Base-by-base conservation (phyloP, 352 stramenopile species). In the Phytophthora pseudosyringae region DNA sequence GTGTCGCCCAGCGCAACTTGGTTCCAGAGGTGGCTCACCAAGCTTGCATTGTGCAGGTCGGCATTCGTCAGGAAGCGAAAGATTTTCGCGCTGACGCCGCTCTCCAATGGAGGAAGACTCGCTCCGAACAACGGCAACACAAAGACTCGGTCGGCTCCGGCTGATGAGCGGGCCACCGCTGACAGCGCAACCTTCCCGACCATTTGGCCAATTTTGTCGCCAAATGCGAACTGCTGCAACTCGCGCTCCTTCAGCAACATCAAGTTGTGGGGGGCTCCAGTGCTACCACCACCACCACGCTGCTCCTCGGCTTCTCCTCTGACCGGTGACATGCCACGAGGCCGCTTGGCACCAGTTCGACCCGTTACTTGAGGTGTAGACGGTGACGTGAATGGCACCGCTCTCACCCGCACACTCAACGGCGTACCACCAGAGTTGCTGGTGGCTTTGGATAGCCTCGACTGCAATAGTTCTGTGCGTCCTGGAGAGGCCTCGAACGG, bases 11-110 rank as follows among this genome's bases (percentile, higher is more conserved):
- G 75, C 12, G 88, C 74, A 59, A 96, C 72, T 29, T 90, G 76
- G 45, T 81, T 96, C 88, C 88, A 96, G 16, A 96, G 64, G 26
- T 78, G 85, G 60, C 74, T 93, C 59, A 96, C 86, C n/a, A 96
- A 75, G 36, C 84, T 94, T 8, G 85, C 84, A 57, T 94, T 94
- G 68, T 96, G 90, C 40, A 96, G 44, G 28, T 94, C 88, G 0
- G 77, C 73, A 43, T 91, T 91, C 5, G 79, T 85, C 45, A 96
- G 79, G 49, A 80, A 94, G 29, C 77, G 63, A 60, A 91, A 88
- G 54, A 96, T 92, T 18, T 64, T 44, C 0, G 83, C 74, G 29
- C 78, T 89, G 40, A 92, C 77, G 10, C 71, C 69, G 47, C 59
- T 83, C 41, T 90, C 80, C 52, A 96, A 59, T 0, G 88, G 88